Base-by-base conservation (phyloP, 2,329 filamentous ascomycete species). In the Diaporthe longicolla region DNA sequence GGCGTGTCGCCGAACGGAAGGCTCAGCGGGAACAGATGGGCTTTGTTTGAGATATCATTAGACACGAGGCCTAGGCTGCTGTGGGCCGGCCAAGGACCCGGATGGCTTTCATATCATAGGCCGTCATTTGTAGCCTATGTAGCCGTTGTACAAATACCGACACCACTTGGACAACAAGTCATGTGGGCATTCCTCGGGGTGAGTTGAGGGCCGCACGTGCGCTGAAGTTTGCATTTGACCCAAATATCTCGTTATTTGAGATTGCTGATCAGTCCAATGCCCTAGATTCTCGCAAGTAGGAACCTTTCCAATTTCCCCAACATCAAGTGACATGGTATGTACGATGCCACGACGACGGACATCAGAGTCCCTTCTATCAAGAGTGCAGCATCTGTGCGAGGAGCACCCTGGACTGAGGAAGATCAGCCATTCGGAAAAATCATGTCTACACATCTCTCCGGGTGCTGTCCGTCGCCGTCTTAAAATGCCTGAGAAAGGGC, bases 1-100 rank as follows among this genome's bases (percentile, higher is more conserved):
- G 91, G 85, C 90, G 93, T 77, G 91, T 93, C 69, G 92, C 92
- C 48, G 94, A 95, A 85, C 92, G 94, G 78, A 94, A 92, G 83
- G 94, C 94, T 81, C 83, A 76, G 81, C 87, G 82, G 77, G 86
- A 85, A 79, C 78, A 77, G 69, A 76, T 73, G 70, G 72, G 66
- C 50, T 70, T 75, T 65, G 29, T n/a, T 8, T 75, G 48, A 70
- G 37, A 37, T 24, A 21, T 48, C 43, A 45, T 10, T 1, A 24
- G 29, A 26, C 8, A 57, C 29, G 21, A 19, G 29, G 19, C 24
- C 57, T 19, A 52, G 57, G 9, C 17, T 19, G 48, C 9, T 7
- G 37, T 17, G 5, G 8, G 4, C 48, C 45, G 6, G 13, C 35
- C 32, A 32, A 10, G 48, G 63, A n/a, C n/a, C n/a, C n/a, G n/a